Evolutionary conservation across 2,329 filamentous ascomycete species (phyloP), one percentile per base, ranked within the genome.

Genomic region (Dactylellina cionopaga): DNA sequence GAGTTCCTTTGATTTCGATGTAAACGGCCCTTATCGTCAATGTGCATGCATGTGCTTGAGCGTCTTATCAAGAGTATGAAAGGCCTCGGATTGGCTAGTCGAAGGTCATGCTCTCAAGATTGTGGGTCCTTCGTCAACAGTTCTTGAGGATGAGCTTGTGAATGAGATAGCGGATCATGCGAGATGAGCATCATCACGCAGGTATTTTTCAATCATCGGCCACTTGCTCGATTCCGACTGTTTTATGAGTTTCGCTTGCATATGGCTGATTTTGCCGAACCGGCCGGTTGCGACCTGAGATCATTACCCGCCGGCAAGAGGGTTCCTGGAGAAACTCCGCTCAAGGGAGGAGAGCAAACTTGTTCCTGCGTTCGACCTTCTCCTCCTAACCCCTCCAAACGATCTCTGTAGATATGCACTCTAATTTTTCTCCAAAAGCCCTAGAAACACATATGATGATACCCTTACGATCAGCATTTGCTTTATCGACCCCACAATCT

Each of bases 271-370:
- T n/a, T 19, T 46, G 17, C 41, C 41, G 41, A 46, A 24, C 41
- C 41, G 17, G 24, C 11, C 5, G 17, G n/a, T 46, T 19, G 4
- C 41, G 24, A 49, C 6, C 15, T 49, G 44, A 49, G 22, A 49
- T 49, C 44, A 49, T n/a, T 15, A 29, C 46, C 46, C 35, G 46
- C 46, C 25, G 13, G 3, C 19, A 33, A 11, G 31, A 27, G 46
- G 46, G 13, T 33, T 51, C 35, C 25, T 51, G 46, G 46, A 51
- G 46, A 51, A 51, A 31, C 13, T 51, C 46, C 46, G 46, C 17
- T 15, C n/a, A 17, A 17, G 22, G 3, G 7, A 15, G 46, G 13
- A 51, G 22, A 24, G 33, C n/a, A 33, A 33, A 15, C 22, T 51
- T 9, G 27, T 51, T 51, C 27, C 46, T 33, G 46, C 25, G 13